Base-by-base conservation (phyloP, 805 yeast genomes). In the Monosporozyma aerobia region DNA sequence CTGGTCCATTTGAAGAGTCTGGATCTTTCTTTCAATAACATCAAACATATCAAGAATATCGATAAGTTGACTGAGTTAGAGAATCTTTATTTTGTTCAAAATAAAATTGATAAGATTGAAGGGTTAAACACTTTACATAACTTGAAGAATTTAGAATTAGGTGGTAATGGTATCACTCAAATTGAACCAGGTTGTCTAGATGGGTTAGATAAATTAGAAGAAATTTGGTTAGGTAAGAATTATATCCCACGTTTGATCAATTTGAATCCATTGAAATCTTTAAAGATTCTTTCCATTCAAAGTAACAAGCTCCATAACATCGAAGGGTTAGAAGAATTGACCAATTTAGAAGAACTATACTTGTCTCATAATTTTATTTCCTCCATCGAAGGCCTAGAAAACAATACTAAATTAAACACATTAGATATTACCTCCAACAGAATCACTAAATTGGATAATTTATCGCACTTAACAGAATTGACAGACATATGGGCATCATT, bases 401-500 rank as follows among this genome's bases (percentile, higher is more conserved):
- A 82, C 25, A 81, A 87, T 63, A 57, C 58, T 16, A 85, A 87
- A 49, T 74, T 94, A 51, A 78, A 76, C 9, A 85, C 86, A 0
- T 67, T 94, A 54, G 99, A 94, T 65, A 77, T 94, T 22, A 85
- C 97, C 0, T 79, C 87, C 2, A 94, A 94, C 67, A 73, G 73
- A 53, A 75, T 94, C 41, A 59, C 75, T 3, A 76, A 77, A 49
- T 69, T 94, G 44, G 83, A 80, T 53, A 82, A 85, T 57, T 59
- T 94, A 51, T 69, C 73, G 1, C 94, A 86, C 59, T 75, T 94
- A 53, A 67, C 58, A 0, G 63, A 83, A n/a, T 74, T 94, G 53
- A 90, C 96, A 8, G 99, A 94, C 68, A 73, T 94, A 51, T 94
- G 99, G 99, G 89, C 95, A 27, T 86, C 96, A 0, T 79, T 80